Percentiles rank a stretch among this genome's conserved stretches.
These are phyloP conservation scores for Fusarium sarcochroum DNA, from an alignment of 2,329 filamentous ascomycete species.

Conservation along the genomic window DNA sequence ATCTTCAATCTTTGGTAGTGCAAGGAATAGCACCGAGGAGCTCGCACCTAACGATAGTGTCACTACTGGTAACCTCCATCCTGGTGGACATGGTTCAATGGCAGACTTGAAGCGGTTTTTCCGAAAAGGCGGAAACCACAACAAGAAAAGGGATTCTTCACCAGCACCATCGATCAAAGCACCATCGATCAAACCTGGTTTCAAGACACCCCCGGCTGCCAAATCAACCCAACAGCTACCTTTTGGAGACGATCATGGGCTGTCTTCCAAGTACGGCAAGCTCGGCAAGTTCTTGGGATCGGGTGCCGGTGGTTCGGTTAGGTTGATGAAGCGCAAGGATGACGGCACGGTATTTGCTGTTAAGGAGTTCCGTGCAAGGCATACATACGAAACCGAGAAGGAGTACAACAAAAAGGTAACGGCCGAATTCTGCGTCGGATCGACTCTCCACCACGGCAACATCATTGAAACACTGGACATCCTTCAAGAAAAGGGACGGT, in stretches of 20 bases:
- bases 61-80: conserved; percentile 42
- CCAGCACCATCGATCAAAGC: conserved; percentile 69
- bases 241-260: conserved; percentile 93
- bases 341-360: conserved; percentile 96
- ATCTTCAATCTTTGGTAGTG: conserved; percentile 56
- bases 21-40: conserved; percentile 57
- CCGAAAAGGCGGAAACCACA: conserved; percentile 79
- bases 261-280: conserved; percentile 94
- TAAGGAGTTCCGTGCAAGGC: conserved; percentile 93
- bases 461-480: conserved; percentile 99
- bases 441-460: conserved; percentile 96
- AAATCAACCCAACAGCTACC: conserved; percentile 77
- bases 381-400: conserved; percentile 92
- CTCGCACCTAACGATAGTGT: conserved; percentile 47
- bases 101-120: conserved; percentile 97
- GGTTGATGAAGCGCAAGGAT: conserved; percentile 92
- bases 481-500: conserved; percentile 91
- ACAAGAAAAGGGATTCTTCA: conserved; percentile 77
- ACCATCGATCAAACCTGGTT: conserved; percentile 62
- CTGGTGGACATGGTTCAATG: conserved; percentile 82
- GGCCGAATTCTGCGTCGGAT: conserved; percentile 97
- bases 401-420: conserved; percentile 99
- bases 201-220: conserved; percentile 62
- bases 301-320: conserved; percentile 93
- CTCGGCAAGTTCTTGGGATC: conserved; percentile 94